phyloP scores from a whole-genome alignment of 2,329 filamentous ascomycete species.

The Sclerotinia borealis region DNA sequence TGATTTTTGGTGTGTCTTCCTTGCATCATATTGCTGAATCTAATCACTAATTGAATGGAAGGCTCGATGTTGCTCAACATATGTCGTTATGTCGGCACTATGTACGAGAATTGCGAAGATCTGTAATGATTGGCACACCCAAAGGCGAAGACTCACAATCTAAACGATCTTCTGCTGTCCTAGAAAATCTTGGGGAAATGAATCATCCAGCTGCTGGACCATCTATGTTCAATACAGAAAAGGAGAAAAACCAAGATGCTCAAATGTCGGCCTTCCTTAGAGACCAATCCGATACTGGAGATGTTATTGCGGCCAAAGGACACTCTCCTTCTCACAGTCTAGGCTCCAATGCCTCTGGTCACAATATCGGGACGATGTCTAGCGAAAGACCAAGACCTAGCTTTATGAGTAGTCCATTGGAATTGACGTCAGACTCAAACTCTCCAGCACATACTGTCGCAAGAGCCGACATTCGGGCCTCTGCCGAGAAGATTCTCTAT shows the following conservation, averaged over 20 bases:
- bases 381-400: constrained; percentile 41
- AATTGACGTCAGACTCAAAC: constrained; percentile 66
- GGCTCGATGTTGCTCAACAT: constrained; percentile 98
- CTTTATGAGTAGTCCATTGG: constrained; percentile 56
- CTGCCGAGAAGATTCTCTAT: constrained; percentile 97
- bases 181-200: constrained; percentile 68
- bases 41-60: constrained; percentile 35
- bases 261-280: constrained; percentile 88
- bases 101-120: constrained; percentile 88
- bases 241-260: constrained; percentile 75
- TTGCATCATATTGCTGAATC: not conserved
- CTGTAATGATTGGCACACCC: constrained; percentile 86
- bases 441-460: constrained; percentile 79
- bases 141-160: constrained; percentile 73
- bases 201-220: constrained; percentile 52
- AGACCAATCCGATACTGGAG: constrained; percentile 51
- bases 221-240: constrained; percentile 58
- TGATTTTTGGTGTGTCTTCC: constrained; percentile 74
- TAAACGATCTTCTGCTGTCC: constrained; percentile 75
- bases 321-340: constrained; percentile 47
- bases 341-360: constrained; percentile 25
- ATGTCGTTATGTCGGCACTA: constrained; percentile 97
- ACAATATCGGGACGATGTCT: constrained; percentile 43
- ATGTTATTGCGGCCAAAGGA: constrained; percentile 36
- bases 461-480: constrained; percentile 85